These are phyloP conservation scores for Mortierella sp. DNA, from an alignment of 371 early-diverging fungal species.

Conservation along the genomic window DNA sequence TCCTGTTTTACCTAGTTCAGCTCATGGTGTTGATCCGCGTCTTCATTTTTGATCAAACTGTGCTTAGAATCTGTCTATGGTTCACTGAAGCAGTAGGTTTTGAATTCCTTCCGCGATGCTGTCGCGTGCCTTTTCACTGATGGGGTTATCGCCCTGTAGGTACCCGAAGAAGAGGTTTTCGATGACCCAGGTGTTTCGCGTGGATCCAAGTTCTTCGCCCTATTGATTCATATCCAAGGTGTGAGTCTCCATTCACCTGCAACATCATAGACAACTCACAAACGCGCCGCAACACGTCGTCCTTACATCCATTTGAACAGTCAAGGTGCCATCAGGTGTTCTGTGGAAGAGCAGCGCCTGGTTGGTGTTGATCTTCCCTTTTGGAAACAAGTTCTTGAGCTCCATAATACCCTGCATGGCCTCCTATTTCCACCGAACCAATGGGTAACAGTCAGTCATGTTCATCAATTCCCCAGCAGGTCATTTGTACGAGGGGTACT, in stretches of 20 bases:
- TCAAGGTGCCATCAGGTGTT: constrained; percentile 64
- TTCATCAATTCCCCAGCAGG: too few species aligned
- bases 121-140: constrained; percentile 61
- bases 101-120: constrained; percentile 48
- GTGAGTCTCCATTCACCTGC: not conserved
- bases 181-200: constrained; percentile 69
- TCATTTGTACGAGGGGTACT: not conserved
- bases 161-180: constrained; percentile 74
- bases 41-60: too few species aligned
- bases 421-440: constrained; percentile 22
- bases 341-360: constrained; percentile 73
- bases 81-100: constrained; percentile 46
- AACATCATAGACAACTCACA: too few species aligned
- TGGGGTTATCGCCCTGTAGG: constrained; percentile 65
- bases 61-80: not conserved
- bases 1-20: too few species aligned
- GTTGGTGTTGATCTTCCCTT: constrained; percentile 67
- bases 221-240: constrained; percentile 17
- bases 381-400: constrained; percentile 71
- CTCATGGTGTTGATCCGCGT: too few species aligned
- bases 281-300: constrained; percentile 3
- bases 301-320: constrained; percentile 67
- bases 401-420: constrained; percentile 66
- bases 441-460: not conserved
- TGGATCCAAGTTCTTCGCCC: constrained; percentile 65